Base-by-base conservation (phyloP, 148 eudicot genomes). In the Mesembryanthemum crystallinum region DNA sequence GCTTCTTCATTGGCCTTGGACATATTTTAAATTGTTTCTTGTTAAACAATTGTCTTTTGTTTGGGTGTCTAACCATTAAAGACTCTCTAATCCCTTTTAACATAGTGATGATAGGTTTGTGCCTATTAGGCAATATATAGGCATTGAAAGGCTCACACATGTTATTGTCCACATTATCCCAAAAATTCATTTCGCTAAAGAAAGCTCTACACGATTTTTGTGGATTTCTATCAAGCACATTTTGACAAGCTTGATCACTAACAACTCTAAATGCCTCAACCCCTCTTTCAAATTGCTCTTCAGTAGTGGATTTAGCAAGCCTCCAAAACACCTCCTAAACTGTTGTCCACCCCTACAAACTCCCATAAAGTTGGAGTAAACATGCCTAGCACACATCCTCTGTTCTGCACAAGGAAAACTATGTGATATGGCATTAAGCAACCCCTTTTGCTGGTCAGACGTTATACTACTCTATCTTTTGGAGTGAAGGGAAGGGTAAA, bases 361-460 rank as follows among this genome's bases (percentile, higher is more conserved):
- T 24, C 24, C 28, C 32, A 30, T 60, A 65, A 73, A 63, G 24
- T 71, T 71, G 13, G 54, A 20, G 42, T 73, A 47, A 10, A 43
- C 27, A 37, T 73, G 68, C 9, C 76, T 73, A 5, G 47, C 58
- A 62, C 76, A 73, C 1, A 61, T n/a, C 37, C 57, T 43, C 2
- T 49, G 28, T 4, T 73, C 68, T 13, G 42, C 59, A 15, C 12
- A 17, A 1, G 76, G 76, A 7, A 28, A 28, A 1, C 61, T 25
- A 0, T 18, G 1, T 5, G n/a, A 42, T 1, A 73, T 21, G 5
- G 33, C 54, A n/a, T 61, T 62, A 10, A 58, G 12, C 32, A 73
- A 60, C 3, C 54, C 76, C 54, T 73, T 73, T 62, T 73, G 68
- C 18, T 47, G 52, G 43, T 73, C 27, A 37, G 25, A 37, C 67